These are phyloP conservation scores for Pleurotus sapidus DNA, from an alignment of 768 basidiomycete species.

Conservation along the genomic window DNA sequence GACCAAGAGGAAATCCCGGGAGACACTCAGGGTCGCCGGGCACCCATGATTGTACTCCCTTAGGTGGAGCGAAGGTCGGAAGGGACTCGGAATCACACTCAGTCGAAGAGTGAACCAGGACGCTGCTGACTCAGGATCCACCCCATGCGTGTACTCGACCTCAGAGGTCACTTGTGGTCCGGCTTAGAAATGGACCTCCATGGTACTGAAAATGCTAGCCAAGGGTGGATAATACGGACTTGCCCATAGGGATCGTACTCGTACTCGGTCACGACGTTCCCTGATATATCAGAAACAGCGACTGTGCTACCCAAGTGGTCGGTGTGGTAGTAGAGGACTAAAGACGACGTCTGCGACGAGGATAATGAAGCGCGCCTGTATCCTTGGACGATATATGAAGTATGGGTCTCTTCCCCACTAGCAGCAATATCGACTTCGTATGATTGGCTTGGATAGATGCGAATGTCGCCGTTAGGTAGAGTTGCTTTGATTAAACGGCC, in stretches of 20 bases:
- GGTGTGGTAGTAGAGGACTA: background rate
- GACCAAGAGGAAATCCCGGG: too few species aligned
- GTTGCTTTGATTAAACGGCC: slow-evolving; percentile 10
- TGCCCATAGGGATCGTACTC: slow-evolving; percentile 11
- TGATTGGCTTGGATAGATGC: slow-evolving; percentile 9
- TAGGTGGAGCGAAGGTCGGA: too few species aligned
- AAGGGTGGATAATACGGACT: background rate
- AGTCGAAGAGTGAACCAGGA: too few species aligned
- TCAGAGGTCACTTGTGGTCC: too few species aligned
- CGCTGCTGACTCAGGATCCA: too few species aligned
- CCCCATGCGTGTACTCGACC: too few species aligned
- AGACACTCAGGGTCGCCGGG: too few species aligned
- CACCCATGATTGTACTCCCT: too few species aligned
- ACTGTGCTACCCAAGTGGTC: slow-evolving; percentile 4
- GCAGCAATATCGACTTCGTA: slow-evolving; percentile 11
- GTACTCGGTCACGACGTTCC: slow-evolving; percentile 7
- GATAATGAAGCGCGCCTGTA: slow-evolving; percentile 9
- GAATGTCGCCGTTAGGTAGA: background rate
- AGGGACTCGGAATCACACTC: too few species aligned
- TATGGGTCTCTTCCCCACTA: slow-evolving; percentile 8
- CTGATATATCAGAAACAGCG: slow-evolving; percentile 1
- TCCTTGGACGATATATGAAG: slow-evolving; percentile 7
- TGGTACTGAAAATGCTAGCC: too few species aligned
- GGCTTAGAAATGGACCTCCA: too few species aligned
- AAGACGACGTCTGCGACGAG: background rate